Evolutionary conservation across 139 green algal species (phyloP), one percentile per base, ranked within the genome.

Genomic region (Penium margaritaceum): DNA sequence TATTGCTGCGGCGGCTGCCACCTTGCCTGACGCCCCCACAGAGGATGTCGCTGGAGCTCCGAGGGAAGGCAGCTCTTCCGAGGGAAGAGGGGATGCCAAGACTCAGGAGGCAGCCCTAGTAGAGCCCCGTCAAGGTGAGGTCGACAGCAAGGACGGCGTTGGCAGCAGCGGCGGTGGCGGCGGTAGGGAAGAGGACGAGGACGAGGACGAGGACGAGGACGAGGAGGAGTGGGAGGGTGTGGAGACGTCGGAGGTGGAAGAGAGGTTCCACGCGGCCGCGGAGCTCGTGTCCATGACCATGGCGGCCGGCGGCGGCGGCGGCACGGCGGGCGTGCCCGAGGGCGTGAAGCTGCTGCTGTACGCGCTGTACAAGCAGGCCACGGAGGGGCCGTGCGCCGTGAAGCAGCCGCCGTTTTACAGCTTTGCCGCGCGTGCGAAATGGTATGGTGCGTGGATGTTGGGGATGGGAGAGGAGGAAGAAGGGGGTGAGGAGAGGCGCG

Each of bases 141-240:
- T 19, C 2, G 51, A 2, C 51, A 27, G 17, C 51, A 24, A 6
- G 15, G 51, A 6, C 14, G 51, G n/a, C n/a, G n/a, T n/a, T n/a
- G n/a, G n/a, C n/a, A n/a, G n/a, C n/a, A n/a, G n/a, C n/a, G n/a
- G n/a, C n/a, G n/a, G n/a, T n/a, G n/a, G n/a, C n/a, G n/a, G n/a
- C n/a, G n/a, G n/a, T n/a, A 57, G 46, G 27, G 17, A 34, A 9
- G 51, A 2, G 24, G 19, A 21, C 51, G 51, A 6, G 15, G 51
- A 6, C 14, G 51, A 60, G 12, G 38, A 32, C 17, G 67, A 61
- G n/a, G 30, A 46, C 29, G 68, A 76, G 27, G 68, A 76, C 54
- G 68, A n/a, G n/a, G 68, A 76, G 34, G 68, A 76, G 27, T 76
- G 68, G 68, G 68, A 76, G 29, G 68, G 68, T 19, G 34, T 76